phyloP scores from a whole-genome alignment of 257 asterid genomes.

The Solanum etuberosum region DNA sequence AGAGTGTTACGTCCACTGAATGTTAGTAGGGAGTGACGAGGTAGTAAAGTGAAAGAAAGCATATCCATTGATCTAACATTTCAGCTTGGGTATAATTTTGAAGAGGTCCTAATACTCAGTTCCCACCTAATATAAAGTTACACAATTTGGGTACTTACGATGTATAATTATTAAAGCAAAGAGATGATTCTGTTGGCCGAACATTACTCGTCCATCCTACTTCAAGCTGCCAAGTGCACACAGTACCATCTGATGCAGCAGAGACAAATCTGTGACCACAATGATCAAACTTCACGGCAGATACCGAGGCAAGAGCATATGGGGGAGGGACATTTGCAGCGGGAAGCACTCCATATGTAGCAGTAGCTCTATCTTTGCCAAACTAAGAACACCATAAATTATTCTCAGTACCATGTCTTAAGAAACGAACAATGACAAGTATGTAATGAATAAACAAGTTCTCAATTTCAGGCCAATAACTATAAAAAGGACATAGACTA shows the following conservation, averaged over 20 bases:
- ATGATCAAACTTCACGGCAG: constrained; percentile 78
- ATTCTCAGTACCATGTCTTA: constrained; percentile 3
- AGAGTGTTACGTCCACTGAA: not conserved
- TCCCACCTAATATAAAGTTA: not conserved
- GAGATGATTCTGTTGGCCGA: constrained; percentile 79
- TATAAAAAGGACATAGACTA: not conserved
- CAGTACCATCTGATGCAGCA: constrained; percentile 93
- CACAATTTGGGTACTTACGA: constrained; percentile 39
- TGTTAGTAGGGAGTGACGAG: not conserved
- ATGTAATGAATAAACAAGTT: not conserved
- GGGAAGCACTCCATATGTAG: constrained; percentile 95
- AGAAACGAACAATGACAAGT: not conserved
- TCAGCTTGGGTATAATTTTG: not conserved
- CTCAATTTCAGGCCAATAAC: not conserved
- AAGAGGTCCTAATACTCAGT: not conserved
- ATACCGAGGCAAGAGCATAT: constrained; percentile 79
- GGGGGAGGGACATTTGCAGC: constrained; percentile 96
- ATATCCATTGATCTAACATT: not conserved
- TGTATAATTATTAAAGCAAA: constrained; percentile 83
- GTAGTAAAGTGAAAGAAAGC: not conserved
- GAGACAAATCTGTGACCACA: constrained; percentile 93
- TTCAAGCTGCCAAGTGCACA: constrained; percentile 97
- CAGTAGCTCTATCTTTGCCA: constrained; percentile 80
- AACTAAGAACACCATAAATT: constrained; percentile 49
- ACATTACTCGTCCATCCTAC: constrained; percentile 93